Evolutionary conservation across 2,329 filamentous ascomycete species (phyloP).

Genomic region (Blumeriella jaapii): DNA sequence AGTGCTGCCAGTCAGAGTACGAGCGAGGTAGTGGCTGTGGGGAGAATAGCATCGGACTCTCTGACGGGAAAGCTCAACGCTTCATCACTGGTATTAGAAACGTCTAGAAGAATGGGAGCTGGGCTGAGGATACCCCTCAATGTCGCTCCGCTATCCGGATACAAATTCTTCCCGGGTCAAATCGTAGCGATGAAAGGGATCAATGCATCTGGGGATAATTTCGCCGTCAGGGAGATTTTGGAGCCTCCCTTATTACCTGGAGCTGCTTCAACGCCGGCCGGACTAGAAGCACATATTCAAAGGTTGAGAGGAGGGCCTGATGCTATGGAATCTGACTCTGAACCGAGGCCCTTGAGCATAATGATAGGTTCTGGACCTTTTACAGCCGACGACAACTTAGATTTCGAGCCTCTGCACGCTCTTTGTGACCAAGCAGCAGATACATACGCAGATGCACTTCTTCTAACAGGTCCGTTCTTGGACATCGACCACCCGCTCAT

Average conservation of each 20-base stretch:
- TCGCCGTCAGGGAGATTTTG: slow-evolving; percentile 68
- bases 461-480: slow-evolving; percentile 79
- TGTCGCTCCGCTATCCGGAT: slow-evolving; percentile 54
- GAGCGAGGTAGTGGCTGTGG: slow-evolving; percentile 78
- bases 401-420: slow-evolving; percentile 76
- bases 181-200: slow-evolving; percentile 79
- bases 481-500: slow-evolving; percentile 86
- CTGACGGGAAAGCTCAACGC: slow-evolving; percentile 77
- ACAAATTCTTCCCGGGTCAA: slow-evolving; percentile 88
- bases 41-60: slow-evolving; percentile 81
- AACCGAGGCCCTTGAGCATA: slow-evolving; percentile 59
- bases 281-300: slow-evolving; percentile 57
- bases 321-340: slow-evolving; percentile 46
- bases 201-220: slow-evolving; percentile 77
- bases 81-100: slow-evolving; percentile 79
- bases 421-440: slow-evolving; percentile 69
- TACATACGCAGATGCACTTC: slow-evolving; percentile 62
- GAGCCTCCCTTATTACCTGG: slow-evolving; percentile 62
- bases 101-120: slow-evolving; percentile 70
- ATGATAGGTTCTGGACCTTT: slow-evolving; percentile 79
- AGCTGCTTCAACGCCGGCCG: slow-evolving; percentile 56
- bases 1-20: slow-evolving; percentile 79
- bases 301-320: slow-evolving; percentile 54
- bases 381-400: slow-evolving; percentile 82
- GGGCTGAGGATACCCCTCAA: slow-evolving; percentile 74